Conservation (phyloP, 495 filamentous ascomycete species). For the Penicillium desertorum region DNA sequence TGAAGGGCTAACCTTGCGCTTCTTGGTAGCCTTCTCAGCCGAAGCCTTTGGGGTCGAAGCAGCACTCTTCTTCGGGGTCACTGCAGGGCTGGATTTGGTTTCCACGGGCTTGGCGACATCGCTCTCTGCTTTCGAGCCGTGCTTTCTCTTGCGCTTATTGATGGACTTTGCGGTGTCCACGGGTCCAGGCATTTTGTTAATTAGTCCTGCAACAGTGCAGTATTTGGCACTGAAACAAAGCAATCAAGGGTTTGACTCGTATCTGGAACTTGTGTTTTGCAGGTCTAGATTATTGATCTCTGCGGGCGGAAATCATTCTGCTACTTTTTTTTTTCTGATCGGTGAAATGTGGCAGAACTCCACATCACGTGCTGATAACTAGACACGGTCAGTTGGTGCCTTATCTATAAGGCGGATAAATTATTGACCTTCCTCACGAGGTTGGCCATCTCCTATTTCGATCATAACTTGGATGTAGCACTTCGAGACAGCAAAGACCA, state of each 20-base stretch:
- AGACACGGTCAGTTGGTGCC: conserved; percentile 12
- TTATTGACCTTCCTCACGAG: background rate
- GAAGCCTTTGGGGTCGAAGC: conserved; percentile 21
- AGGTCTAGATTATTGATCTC: conserved; percentile 24
- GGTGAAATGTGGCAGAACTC: conserved; percentile 32
- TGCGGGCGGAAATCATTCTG: conserved; percentile 26
- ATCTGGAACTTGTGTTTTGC: conserved; percentile 24
- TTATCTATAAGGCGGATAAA: background rate
- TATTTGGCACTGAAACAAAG: conserved; percentile 2
- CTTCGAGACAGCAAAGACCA: background rate
- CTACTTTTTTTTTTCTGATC: conserved; percentile 34
- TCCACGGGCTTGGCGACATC: conserved; percentile 33
- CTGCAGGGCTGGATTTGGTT: conserved; percentile 24
- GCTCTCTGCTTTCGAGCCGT: conserved; percentile 32
- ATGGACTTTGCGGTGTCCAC: conserved; percentile 56
- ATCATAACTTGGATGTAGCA: background rate
- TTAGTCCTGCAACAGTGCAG: conserved; percentile 9
- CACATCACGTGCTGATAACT: conserved; percentile 33
- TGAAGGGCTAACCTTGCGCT: conserved; percentile 38
- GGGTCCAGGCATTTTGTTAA: conserved; percentile 34
- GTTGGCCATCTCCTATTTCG: background rate
- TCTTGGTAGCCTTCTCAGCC: conserved; percentile 35
- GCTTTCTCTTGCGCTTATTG: conserved; percentile 70
- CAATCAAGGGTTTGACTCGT: conserved; percentile 6
- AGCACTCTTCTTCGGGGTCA: conserved; percentile 25